Evolutionary conservation across 345 rosid species (phyloP), one percentile per base, ranked within the genome.

Genomic region (Laguncularia racemosa): DNA sequence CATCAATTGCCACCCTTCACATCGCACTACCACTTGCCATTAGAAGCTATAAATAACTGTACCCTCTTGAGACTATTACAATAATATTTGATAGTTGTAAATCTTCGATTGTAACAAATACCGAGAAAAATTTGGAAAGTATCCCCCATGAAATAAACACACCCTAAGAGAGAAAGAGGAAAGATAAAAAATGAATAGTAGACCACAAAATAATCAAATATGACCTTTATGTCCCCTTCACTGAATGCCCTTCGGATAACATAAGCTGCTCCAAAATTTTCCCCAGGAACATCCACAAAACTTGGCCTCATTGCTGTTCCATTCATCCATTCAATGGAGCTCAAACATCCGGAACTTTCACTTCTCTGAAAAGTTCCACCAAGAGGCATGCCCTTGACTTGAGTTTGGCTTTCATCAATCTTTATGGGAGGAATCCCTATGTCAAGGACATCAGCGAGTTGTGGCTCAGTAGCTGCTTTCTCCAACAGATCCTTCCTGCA

Each of bases 171-270:
- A 26, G 40, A 33, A 11, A 1, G 13, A 13, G 2, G 14, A 20
- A 58, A 46, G 10, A 3, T 21, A 49, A 18, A 11, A 20, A 12
- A 13, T 16, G 2, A 20, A 6, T 45, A 43, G 55, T 47, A 19
- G 14, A 58, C 38, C 0, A 48, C 18, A 55, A 59, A 60, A 48
- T 14, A 55, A 47, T 45, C 59, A 43, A 64, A 59, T 58, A 74
- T 68, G 61, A 93, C 99, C 99, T 95, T 76, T 55, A 95, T 95
- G 67, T 95, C 97, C 56, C 99, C 96, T 57, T 90, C 99, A 44
- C 99, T 95, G 66, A 75, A 90, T 66, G 99, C 95, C 76, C 99
- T 74, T 49, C 99, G 68, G 88, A 95, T 87, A 60, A 96, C 92
- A 66, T 83, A 83, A 50, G 58, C 80, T 69, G 76, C 69, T 68